These are phyloP conservation scores for Silene noctiflora DNA, from an alignment of 179 eudicot genomes.

Conservation along the genomic window DNA sequence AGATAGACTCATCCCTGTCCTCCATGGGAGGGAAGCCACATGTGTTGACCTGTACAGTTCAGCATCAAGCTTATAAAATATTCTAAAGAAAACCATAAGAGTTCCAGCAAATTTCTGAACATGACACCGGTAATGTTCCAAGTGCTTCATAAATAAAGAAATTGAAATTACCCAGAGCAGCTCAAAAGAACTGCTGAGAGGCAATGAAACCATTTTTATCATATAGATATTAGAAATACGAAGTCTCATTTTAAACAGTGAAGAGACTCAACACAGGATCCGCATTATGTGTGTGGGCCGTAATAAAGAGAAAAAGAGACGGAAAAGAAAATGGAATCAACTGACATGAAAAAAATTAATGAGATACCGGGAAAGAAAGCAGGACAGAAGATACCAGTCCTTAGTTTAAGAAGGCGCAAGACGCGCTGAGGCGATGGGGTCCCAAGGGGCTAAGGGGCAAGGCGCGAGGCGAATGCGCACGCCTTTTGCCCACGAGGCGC, in stretches of 20 bases:
- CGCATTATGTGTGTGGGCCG: not conserved
- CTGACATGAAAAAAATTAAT: not conserved
- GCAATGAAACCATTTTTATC: not conserved
- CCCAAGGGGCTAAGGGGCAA: no score
- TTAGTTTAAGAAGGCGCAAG: no score
- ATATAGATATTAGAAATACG: not conserved
- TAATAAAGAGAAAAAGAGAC: not conserved
- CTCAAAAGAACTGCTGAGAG: not conserved
- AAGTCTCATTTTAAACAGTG: not conserved
- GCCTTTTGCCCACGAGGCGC: no score
- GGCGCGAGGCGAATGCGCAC: no score
- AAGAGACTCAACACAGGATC: not conserved
- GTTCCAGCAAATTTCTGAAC: not conserved
- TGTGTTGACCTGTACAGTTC: conserved; percentile 68
- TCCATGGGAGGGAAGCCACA: conserved; percentile 98
- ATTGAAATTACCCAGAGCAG: conserved; percentile 2
- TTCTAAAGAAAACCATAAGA: not conserved
- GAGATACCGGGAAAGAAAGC: not conserved
- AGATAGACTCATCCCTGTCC: conserved; percentile 67
- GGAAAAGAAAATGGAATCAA: not conserved
- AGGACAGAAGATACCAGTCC: not conserved
- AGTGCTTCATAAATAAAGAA: conserved; percentile 4
- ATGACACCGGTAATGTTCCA: not conserved
- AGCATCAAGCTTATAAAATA: conserved; percentile 7
- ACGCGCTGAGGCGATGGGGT: no score